Evolutionary conservation across 2,329 filamentous ascomycete genomes (phyloP), one percentile per base, ranked within the genome.

Genomic region (Aureobasidium sp.): DNA sequence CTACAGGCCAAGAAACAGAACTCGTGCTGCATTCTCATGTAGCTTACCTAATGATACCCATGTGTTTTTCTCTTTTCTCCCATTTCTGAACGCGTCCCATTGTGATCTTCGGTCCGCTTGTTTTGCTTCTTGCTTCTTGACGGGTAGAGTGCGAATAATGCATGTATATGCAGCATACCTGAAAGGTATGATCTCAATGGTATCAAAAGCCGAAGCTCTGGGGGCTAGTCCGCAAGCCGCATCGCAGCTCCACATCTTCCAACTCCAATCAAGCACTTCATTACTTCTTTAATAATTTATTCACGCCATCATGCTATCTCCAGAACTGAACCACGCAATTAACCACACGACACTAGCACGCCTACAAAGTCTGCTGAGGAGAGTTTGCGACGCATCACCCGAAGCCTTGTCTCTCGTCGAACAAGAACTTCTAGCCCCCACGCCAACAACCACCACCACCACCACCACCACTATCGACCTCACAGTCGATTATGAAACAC

Each of bases 1-100:
- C 37, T 39, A 63, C 61, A 79, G 74, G 82, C 82, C 27, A 84
- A 84, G 76, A 84, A 84, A 74, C 82, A 84, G 71, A 85, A 85
- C 70, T 82, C 80, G 26, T 85, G 82, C 75, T 85, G 82, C 69
- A 71, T 77, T 48, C 74, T 84, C 56, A 84, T 83, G 81, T 83
- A 63, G 46, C 41, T 17, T n/a, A 32, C 56, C 32, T 44, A 59
- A 63, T 63, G 43, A 63, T 63, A 63, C 61, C 61, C 61, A 57
- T 39, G 48, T 36, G 50, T 48, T 62, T 48, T 62, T 43, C 43
- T 53, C 39, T 17, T 37, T 37, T 47, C 29, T 26, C 13, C 29
- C 27, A 13, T 34, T 17, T 37, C 44, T n/a, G 17, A 32, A 26
- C 12, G 12, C 39, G 47, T 12, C 29, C 47, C 15, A 9, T 7